A percentile compares a stretch with the other conserved stretches of the same genome.
phyloP scores from a whole-genome alignment of 371 early-diverging fungal species.

The Syncephalastrum racemosum region DNA sequence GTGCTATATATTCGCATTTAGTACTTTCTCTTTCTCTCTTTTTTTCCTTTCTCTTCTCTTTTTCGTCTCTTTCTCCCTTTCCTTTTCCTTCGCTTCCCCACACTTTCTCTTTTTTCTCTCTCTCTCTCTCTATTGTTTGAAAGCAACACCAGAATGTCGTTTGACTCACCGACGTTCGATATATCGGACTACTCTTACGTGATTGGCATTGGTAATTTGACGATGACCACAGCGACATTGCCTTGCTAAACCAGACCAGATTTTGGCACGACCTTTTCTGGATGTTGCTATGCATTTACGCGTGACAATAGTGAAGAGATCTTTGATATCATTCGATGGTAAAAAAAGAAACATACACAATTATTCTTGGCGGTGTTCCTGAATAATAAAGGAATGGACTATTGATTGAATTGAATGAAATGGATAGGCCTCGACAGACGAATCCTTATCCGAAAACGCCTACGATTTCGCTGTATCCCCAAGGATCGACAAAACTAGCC shows the following conservation, averaged over 20 bases:
- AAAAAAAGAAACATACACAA: slow-evolving; percentile 7
- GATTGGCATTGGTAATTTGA: slow-evolving; percentile 45
- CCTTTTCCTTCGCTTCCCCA: no score
- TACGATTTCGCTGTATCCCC: slow-evolving; percentile 41
- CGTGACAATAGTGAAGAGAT: slow-evolving; percentile 50
- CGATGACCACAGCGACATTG: neutral
- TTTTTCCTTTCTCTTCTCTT: no score
- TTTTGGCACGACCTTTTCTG: slow-evolving; percentile 61
- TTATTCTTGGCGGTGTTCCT: slow-evolving; percentile 2
- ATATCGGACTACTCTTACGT: slow-evolving; percentile 47
- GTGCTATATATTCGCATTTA: no score
- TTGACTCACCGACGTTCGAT: slow-evolving; percentile 40
- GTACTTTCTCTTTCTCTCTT: no score
- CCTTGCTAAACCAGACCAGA: slow-evolving; percentile 22
- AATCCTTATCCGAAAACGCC: slow-evolving; percentile 53
- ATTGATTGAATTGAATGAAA: no score
- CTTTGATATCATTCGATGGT: slow-evolving; percentile 51
- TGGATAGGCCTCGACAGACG: slow-evolving; percentile 44
- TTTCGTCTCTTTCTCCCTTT: no score
- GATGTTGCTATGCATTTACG: slow-evolving; percentile 52
- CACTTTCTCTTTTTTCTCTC: neutral
- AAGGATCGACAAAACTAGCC: slow-evolving; percentile 42
- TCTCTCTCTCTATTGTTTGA: neutral
- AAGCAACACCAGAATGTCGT: slow-evolving; percentile 18
- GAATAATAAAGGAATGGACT: slow-evolving; percentile 7